phyloP scores from a whole-genome alignment of 116 monocot species.

The Posidonia oceanica region DNA sequence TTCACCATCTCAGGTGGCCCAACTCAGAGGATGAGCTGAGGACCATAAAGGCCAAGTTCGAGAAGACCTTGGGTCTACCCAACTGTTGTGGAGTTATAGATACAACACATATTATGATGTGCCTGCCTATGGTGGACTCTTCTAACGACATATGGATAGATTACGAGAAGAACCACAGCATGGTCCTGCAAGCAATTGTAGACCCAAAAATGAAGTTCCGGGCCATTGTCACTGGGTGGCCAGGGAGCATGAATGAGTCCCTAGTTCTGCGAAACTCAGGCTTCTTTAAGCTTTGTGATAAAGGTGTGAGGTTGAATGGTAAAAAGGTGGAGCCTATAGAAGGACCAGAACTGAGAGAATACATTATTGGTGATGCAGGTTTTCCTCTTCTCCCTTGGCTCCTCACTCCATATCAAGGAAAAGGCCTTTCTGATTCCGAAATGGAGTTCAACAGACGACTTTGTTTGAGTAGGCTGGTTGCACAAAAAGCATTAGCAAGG shows the following conservation, averaged over 20 bases:
- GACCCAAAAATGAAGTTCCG: slow-evolving; percentile 71
- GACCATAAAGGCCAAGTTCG: slow-evolving; percentile 52
- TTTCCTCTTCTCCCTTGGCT: slow-evolving; percentile 88
- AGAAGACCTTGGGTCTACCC: slow-evolving; percentile 59
- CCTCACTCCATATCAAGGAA: slow-evolving; percentile 69
- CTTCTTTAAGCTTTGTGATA: slow-evolving; percentile 70
- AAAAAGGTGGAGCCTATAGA: slow-evolving; percentile 30
- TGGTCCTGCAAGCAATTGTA: slow-evolving; percentile 82
- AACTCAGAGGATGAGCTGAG: slow-evolving; percentile 36
- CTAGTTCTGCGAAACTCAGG: slow-evolving; percentile 49
- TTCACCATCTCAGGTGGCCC: slow-evolving; percentile 74
- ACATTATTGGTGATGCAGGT: slow-evolving; percentile 53
- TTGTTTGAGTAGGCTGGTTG: slow-evolving; percentile 41
- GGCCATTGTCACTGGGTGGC: slow-evolving; percentile 88
- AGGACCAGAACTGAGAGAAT: slow-evolving; percentile 60
- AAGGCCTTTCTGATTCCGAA: slow-evolving; percentile 27
- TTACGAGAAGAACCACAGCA: slow-evolving; percentile 66
- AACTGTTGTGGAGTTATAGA: slow-evolving; percentile 90
- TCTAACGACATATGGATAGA: slow-evolving; percentile 65
- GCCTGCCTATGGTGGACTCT: slow-evolving; percentile 51
- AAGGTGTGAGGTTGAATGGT: slow-evolving; percentile 37
- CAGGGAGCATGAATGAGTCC: slow-evolving; percentile 61
- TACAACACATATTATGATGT: slow-evolving; percentile 82
- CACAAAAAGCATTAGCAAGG: slow-evolving; percentile 59
- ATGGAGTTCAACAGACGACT: slow-evolving; percentile 61